Conservation (phyloP, 2,329 filamentous ascomycete species). For the Claviceps sorghi region DNA sequence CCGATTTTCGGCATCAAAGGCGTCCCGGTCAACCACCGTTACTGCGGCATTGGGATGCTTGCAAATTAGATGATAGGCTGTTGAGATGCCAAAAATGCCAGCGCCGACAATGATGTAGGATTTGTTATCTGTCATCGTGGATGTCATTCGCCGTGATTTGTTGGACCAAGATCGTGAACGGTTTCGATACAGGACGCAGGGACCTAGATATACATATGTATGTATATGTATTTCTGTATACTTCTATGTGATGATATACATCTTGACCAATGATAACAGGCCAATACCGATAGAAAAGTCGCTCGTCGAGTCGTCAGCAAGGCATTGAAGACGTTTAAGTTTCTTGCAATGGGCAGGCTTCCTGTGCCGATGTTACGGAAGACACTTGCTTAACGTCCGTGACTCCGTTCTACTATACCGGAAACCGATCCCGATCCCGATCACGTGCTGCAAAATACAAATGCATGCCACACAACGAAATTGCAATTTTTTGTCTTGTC, state of each 20-base stretch:
- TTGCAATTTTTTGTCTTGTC: neutral
- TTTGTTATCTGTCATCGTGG: slow-evolving; percentile 9
- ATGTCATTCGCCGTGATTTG: neutral
- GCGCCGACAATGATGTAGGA: slow-evolving; percentile 47
- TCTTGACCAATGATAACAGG: neutral
- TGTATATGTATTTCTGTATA: neutral
- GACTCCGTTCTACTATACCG: neutral
- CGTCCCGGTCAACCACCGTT: slow-evolving; percentile 43
- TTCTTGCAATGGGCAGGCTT: neutral
- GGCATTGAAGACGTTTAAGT: no score
- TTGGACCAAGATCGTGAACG: no score
- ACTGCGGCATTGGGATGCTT: slow-evolving; percentile 34
- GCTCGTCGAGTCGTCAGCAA: no score
- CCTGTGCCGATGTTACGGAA: neutral
- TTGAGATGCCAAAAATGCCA: slow-evolving; percentile 51
- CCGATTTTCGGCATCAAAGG: slow-evolving; percentile 30
- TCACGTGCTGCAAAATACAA: neutral
- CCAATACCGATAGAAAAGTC: neutral
- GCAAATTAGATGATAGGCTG: slow-evolving; percentile 46
- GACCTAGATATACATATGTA: neutral
- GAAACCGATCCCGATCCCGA: neutral
- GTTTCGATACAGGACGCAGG: neutral
- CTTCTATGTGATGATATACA: neutral
- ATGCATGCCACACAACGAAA: neutral
- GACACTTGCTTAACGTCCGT: neutral